Base-by-base conservation (phyloP, 2,329 filamentous ascomycete species). In the Claviceps humidiphila region DNA sequence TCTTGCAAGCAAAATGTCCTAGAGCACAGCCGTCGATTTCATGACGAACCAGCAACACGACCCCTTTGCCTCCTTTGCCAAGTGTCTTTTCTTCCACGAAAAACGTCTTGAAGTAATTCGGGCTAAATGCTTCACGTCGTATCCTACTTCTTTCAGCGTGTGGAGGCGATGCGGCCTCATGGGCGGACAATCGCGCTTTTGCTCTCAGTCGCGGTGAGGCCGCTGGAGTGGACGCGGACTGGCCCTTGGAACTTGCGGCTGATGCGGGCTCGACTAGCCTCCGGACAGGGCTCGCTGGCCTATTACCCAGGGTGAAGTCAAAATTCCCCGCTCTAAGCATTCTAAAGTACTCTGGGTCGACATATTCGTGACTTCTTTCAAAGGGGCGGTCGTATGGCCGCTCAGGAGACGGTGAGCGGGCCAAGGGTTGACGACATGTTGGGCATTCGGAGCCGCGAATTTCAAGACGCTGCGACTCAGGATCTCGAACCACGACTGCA, bases 1-100 rank as follows among this genome's bases (percentile, higher is more conserved):
- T 82, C 69, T 98, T 98, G 74, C 93, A 98, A 13, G 93, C 93
- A 67, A 95, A 98, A 57, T 93, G 80, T 1, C 93, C 93, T 1
- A 98, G 74, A 37, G 83, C 79, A 45, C 95, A 91, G 22, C 88
- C 85, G 65, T 97, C 93, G 53, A 98, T 81, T 58, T 95, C 78
- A 68, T 98, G 93, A 54, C 87, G 82, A 9, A 98, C 93, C n/a
- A 97, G 75, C 47, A 98, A 69, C 1, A 98, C 93, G 3, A 98
- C 89, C 0, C 93, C 93, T 64, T 95, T 95, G 3, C 94, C 93
- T 22, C 94, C 93, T 61, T 85, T 80, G 0, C 93, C 93, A 0
- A 98, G 75, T 61, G 91, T 84, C 5, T 79, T 76, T 67, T 97
- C 88, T 61, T 95, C 90, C 4, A 89, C 82, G 62, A 98, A 98